Evolutionary conservation across 2,329 filamentous ascomycete genomes (phyloP), one percentile per base, ranked within the genome.

Genomic region (Penicillium decumbens): DNA sequence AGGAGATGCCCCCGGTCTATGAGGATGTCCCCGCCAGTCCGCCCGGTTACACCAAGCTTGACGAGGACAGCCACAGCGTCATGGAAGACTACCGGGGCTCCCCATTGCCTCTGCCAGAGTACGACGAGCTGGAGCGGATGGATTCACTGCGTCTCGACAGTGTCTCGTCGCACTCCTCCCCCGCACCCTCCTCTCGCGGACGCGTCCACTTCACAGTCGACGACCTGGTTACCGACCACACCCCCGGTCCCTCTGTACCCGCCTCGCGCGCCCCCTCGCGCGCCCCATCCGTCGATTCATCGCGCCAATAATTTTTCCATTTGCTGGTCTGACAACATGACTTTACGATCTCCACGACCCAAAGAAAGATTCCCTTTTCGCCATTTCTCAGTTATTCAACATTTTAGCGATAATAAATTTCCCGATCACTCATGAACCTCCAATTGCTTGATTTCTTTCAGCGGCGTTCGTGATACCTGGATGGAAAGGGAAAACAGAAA

Each of bases 1-100:
- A 96, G 72, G 92, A 98, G 75, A 84, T 88, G 64, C 92, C 92
- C 10, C 92, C 92, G 0, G 82, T 95, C 59, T 98, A 98, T 72
- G 87, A 93, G 70, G 89, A 97, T 65, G 90, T 97, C 37, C 91
- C 92, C 0, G 85, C 83, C 2, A 89, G 86, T 62, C 92, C 92
- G 42, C 92, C 92, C 0, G 79, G 77, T 5, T 91, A 91, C 70
- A 74, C 66, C 18, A 69, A 63, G 51, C 60, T 68, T 10, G 66
- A 70, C 45, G 66, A 69, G 45, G 65, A 62, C 18, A 54, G 52
- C 28, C 48, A 77, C 58, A 70, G 71, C 53, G 59, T 68, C 6
- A 72, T 79, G 49, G 69, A 74, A 47, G 72, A 77, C 45, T 78
- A 78, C 55, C 54, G 65, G 32, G 75, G 74, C 10, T 72, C 74